phyloP scores from a whole-genome alignment of 208 protist genomes.

The Histomonas meleagridis region DNA sequence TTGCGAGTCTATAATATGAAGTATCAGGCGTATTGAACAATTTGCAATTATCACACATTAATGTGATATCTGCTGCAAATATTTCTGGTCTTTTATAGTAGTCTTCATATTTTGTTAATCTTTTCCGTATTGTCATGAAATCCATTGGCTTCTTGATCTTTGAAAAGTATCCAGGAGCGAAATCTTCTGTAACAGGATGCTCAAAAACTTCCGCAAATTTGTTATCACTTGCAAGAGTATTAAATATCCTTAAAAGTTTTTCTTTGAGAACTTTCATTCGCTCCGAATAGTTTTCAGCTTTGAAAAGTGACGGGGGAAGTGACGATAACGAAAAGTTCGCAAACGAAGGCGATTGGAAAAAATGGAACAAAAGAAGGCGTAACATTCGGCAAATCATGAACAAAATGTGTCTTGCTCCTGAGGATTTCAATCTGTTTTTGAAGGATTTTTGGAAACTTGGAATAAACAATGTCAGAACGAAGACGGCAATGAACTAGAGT shows the following conservation, averaged over 20 bases:
- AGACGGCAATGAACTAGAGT: conserved; percentile 66
- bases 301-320: no score
- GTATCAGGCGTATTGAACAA: neutral
- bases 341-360: no score
- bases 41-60: neutral
- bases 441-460: conserved; percentile 53
- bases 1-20: neutral
- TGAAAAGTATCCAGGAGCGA: no score
- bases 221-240: neutral
- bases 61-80: neutral
- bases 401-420: no score
- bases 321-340: no score
- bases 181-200: no score
- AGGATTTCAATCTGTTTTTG: conserved; percentile 46
- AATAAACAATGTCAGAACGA: conserved; percentile 56
- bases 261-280: neutral
- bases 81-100: neutral
- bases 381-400: no score
- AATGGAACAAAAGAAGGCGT: no score
- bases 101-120: neutral
- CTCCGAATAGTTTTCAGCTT: neutral
- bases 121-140: neutral
- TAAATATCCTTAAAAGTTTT: neutral
- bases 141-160: neutral
- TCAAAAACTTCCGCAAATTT: neutral